Percentiles rank a stretch among this genome's conserved stretches.
Conservation (phyloP, 331 rosid species). For the Rhamnella rubrinervis region DNA sequence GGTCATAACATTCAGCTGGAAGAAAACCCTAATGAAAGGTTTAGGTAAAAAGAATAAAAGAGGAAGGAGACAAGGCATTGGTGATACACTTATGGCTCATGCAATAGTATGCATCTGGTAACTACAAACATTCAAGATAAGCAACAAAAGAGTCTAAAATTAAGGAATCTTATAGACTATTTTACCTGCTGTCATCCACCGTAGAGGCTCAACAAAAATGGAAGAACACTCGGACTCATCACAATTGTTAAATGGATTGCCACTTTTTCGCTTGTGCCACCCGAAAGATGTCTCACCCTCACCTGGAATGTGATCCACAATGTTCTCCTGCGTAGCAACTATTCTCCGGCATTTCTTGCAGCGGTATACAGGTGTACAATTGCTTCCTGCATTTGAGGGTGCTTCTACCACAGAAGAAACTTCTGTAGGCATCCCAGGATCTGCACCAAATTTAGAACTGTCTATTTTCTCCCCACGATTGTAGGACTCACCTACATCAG, state of each 20-base stretch:
- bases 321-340: constrained; percentile 80
- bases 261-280: constrained; percentile 69
- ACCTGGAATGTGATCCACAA: constrained; percentile 81
- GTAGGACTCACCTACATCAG: constrained; percentile 66
- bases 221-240: constrained; percentile 85
- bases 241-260: constrained; percentile 63
- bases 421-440: constrained; percentile 71
- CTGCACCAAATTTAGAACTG: constrained; percentile 79
- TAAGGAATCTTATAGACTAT: constrained; percentile 14
- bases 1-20: not conserved
- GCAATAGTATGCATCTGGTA: not conserved
- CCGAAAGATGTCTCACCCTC: constrained; percentile 77
- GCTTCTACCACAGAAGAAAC: constrained; percentile 51
- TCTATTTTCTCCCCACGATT: constrained; percentile 69
- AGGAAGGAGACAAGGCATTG: not conserved
- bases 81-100: not conserved
- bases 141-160: not conserved
- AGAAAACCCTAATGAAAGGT: too few species aligned
- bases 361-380: constrained; percentile 57
- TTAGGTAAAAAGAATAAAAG: not conserved
- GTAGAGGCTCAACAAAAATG: constrained; percentile 86
- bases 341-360: constrained; percentile 87
- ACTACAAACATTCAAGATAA: not conserved
- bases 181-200: constrained; percentile 94
- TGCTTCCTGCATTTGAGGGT: constrained; percentile 42